Evolutionary conservation across 2,329 filamentous ascomycete species (phyloP), one percentile per base, ranked within the genome.

Genomic region (Aspergillus sp.): DNA sequence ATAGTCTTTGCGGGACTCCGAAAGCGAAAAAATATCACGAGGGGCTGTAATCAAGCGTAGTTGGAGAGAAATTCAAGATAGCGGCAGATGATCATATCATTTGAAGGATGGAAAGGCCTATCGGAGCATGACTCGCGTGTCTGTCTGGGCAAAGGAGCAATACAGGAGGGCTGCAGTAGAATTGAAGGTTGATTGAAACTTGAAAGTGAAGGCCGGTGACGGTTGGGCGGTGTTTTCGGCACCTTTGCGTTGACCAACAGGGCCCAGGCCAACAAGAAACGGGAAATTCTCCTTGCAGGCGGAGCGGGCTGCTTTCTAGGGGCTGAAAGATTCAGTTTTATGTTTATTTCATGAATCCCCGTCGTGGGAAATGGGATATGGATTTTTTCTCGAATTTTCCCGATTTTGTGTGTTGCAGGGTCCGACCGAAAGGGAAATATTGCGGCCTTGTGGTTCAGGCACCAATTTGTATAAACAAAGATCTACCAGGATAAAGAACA

Each of bases 21-120:
- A 50, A 33, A 58, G 58, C 51, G 43, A 47, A 52, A 58, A 56
- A 52, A 52, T 62, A 41, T 55, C 56, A 58, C 49, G 44, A 49
- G 46, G 39, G 49, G 33, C 6, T 19, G 8, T 17, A 41, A 44
- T 57, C 33, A 55, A 53, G 51, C 50, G 56, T 60, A 60, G 64
- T 56, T 49, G 58, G 56, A 53, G 24, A 59, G 54, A 40, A 58
- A 50, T 53, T 63, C 63, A 62, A 52, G 61, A 61, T 61, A 52
- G 60, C 56, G 61, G 62, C 57, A 63, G 64, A 63, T 55, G 59
- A 56, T 65, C 66, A 68, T 66, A 63, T 62, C 65, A 67, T 58
- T 58, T 55, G 49, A 61, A 52, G 50, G 49, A 49, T 40, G 39
- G 33, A 23, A 35, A 19, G 40, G 58, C 51, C 51, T 58, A 62